Evolutionary conservation across 225 moss, liverwort and hornwort genomes (phyloP), one percentile per base, ranked within the genome.

Genomic region (Climacium dendroides): DNA sequence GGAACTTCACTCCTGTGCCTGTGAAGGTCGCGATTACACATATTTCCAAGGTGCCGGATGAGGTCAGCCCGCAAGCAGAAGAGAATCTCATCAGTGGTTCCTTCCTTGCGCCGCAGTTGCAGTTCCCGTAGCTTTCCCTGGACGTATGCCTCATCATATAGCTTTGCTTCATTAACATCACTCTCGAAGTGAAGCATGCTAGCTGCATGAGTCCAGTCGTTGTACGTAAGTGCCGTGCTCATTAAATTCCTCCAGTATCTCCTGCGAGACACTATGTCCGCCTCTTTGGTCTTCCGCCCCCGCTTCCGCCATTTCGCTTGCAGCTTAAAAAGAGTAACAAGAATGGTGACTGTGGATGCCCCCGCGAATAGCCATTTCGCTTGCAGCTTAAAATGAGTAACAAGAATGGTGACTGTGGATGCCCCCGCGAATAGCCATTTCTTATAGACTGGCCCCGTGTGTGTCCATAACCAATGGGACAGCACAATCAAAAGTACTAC

Each of bases 1-100:
- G 95, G 95, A 86, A 89, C 80, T 82, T 94, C 89, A 55, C 78
- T 70, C 85, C 95, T 90, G 69, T 87, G 65, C 79, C 77, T 93
- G 85, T 95, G 93, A 78, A 95, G 85, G 61, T 89, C 86, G 29
- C 89, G 91, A 63, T 92, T 93, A 66, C 94, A 93, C 89, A 95
- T 92, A 39, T 94, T 90, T 57, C 94, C 95, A 30, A 95, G 87
- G 55, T 95, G 88, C 25, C 95, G 92, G 41, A 89, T 89, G 77
- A 95, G 89, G 85, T 95, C 92, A 47, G 90, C 95, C 48, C 92
- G 91, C 90, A 94, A 91, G 83, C 77, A 92, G 85, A 94, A 95
- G 32, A 94, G 85, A 78, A 95, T 87, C 32, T 94, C 94, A 66
- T 92, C 90, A 76, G 90, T 86, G 50, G 92, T 85, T 39, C 91